Evolutionary conservation across 2,329 filamentous ascomycete genomes (phyloP).

Genomic region (Rhexocercosporidium sp.): DNA sequence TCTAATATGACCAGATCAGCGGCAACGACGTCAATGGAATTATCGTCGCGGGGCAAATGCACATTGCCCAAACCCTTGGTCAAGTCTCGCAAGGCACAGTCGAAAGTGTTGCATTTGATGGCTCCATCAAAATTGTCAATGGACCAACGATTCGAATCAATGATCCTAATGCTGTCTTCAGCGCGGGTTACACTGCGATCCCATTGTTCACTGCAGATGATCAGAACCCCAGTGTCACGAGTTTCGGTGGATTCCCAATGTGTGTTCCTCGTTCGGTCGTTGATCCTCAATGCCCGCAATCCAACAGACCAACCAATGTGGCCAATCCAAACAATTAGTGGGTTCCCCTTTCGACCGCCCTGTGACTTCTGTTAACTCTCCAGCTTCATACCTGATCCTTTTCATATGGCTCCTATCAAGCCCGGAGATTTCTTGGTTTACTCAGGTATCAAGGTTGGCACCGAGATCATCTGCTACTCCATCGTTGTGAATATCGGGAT

Average conservation of each 20-base stretch:
- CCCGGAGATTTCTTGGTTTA: slow-evolving; percentile 1
- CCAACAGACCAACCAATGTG: slow-evolving; percentile 5
- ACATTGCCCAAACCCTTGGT: neutral
- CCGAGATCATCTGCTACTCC: slow-evolving; percentile 7
- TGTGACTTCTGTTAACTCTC: neutral
- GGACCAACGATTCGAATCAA: slow-evolving; percentile 5
- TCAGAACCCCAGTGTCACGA: slow-evolving; percentile 7
- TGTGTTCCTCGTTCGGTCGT: slow-evolving; percentile 1
- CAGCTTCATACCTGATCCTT: slow-evolving; percentile 3
- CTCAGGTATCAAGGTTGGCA: slow-evolving; percentile 1
- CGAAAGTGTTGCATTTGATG: slow-evolving; percentile 1
- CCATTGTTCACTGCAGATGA: slow-evolving; percentile 8
- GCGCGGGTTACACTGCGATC: neutral
- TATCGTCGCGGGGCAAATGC: slow-evolving; percentile 1
- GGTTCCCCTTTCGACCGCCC: neutral
- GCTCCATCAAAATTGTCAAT: slow-evolving; percentile 4
- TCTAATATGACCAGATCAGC: neutral
- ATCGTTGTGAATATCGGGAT: slow-evolving; percentile 1
- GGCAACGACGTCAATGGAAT: neutral
- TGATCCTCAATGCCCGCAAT: slow-evolving; percentile 3
- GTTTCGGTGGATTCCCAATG: slow-evolving; percentile 4
- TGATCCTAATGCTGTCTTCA: slow-evolving; percentile 1
- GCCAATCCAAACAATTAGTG: slow-evolving; percentile 6
- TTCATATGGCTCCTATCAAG: slow-evolving; percentile 8
- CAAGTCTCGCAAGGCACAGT: slow-evolving; percentile 1